Base-by-base conservation (phyloP, 2,329 filamentous ascomycete genomes). In the Cladophialophora bantiana region DNA sequence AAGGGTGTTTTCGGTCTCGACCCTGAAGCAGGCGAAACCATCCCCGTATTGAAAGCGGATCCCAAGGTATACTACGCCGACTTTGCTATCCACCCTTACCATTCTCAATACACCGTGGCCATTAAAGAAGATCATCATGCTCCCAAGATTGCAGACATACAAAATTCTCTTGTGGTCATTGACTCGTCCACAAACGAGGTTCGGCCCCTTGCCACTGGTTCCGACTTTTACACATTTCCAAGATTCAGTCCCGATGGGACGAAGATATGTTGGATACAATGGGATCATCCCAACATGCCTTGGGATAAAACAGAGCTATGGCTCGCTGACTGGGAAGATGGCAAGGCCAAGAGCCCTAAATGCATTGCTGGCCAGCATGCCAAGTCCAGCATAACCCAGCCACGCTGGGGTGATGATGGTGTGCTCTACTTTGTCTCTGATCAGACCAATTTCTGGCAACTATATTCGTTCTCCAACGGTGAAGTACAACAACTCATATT, bases 191-290 rank as follows among this genome's bases (percentile, higher is more conserved):
- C 68, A 10, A 73, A 72, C 1, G 73, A 78, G 7, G 77, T 82
- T 1, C 77, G 0, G 70, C 45, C 45, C 26, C 45, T 85, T 3
- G 77, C 78, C 0, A 67, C 76, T 4, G 83, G 80, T 0, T 81
- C 83, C 2, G 85, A 87, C 71, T 87, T 87, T 59, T 86, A 86
- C 71, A 81, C 79, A 26, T 78, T 81, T 26, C 84, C 85, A 0
- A 79, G 79, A 15, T 86, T 83, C 69, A 84, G 79, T 66, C 78
- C 75, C 0, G 80, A 84, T 67, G 83, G 83, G 1, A 77, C 73
- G 6, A 79, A 78, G 58, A 69, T 86, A 32, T 78, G 75, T n/a
- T 87, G 85, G 84, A 76, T 84, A 12, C 81, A 86, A 66, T 87
- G 85, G 85, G 76, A 83, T 18, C 83, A 86, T 68, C 85, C 84